phyloP scores from a whole-genome alignment of 371 early-diverging fungal species.

The Rhizopus arrhizus region DNA sequence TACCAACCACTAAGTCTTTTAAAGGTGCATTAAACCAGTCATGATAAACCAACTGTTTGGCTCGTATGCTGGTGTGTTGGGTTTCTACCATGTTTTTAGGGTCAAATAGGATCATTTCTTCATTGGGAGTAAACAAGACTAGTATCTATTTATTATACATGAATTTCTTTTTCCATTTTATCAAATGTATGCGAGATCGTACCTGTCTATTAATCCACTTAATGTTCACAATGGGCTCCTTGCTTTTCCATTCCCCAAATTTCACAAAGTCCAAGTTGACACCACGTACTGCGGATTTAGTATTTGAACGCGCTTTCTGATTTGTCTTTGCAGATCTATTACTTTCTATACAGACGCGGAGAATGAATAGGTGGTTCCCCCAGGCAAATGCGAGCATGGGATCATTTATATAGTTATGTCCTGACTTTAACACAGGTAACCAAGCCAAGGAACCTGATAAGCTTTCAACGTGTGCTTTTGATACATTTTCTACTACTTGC shows the following conservation, averaged over 20 bases:
- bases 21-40: conserved; percentile 62
- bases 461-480: conserved; percentile 35
- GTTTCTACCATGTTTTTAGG: conserved; percentile 64
- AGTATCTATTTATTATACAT: conserved; percentile 50
- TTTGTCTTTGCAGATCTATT: conserved; percentile 13
- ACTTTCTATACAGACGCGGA: conserved; percentile 47
- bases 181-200: too few relatives aligned
- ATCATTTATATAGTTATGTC: conserved; percentile 28
- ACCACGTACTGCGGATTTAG: conserved; percentile 31
- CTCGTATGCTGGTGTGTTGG: conserved; percentile 60
- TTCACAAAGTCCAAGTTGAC: conserved; percentile 54
- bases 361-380: conserved; percentile 63
- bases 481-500: conserved; percentile 2
- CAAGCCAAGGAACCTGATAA: conserved; percentile 66
- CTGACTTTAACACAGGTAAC: conserved; percentile 59
- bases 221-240: conserved; percentile 70
- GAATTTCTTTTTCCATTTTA: conserved; percentile 22
- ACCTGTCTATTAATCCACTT: conserved; percentile 79
- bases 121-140: conserved; percentile 63
- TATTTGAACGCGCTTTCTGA: conserved; percentile 1
- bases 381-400: conserved; percentile 69
- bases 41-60: conserved; percentile 65
- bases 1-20: conserved; percentile 29
- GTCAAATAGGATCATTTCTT: conserved; percentile 74
- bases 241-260: conserved; percentile 63